phyloP scores from a whole-genome alignment of 345 rosid genomes.

The Citrus sp. region DNA sequence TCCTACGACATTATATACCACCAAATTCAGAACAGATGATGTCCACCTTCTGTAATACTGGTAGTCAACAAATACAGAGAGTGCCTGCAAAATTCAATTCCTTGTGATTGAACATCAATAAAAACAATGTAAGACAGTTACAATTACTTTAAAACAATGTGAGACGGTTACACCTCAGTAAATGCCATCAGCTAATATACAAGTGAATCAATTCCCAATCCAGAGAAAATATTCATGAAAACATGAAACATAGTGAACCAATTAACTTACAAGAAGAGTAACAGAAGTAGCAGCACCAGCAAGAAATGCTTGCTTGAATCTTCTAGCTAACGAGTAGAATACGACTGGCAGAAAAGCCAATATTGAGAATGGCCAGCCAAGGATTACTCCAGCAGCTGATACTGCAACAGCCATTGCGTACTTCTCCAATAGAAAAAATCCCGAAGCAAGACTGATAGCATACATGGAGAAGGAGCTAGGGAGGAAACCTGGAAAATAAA shows the following conservation, averaged over 20 bases:
- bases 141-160: background rate
- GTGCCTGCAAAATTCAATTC: slow-evolving; percentile 49
- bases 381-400: slow-evolving; percentile 77
- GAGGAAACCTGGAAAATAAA: slow-evolving; percentile 62
- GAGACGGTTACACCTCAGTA: background rate
- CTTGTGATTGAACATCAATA: slow-evolving; percentile 12
- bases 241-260: background rate
- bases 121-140: too few relatives aligned
- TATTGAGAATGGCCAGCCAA: slow-evolving; percentile 98
- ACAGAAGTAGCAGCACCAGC: slow-evolving; percentile 67
- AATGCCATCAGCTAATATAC: background rate
- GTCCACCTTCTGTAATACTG: slow-evolving; percentile 77
- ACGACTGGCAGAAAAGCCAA: slow-evolving; percentile 89
- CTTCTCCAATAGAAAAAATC: slow-evolving; percentile 82
- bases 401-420: slow-evolving; percentile 68
- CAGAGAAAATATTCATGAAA: background rate
- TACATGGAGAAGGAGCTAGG: slow-evolving; percentile 99
- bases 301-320: slow-evolving; percentile 63
- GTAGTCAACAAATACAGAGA: slow-evolving; percentile 64
- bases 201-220: slow-evolving; percentile 2
- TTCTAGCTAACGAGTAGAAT: slow-evolving; percentile 55
- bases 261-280: slow-evolving; percentile 58
- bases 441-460: slow-evolving; percentile 91
- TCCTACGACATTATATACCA: slow-evolving; percentile 85
- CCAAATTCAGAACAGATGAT: slow-evolving; percentile 81